phyloP scores from a whole-genome alignment of 2,329 filamentous ascomycete species.

The Pestalotiopsis sp. region DNA sequence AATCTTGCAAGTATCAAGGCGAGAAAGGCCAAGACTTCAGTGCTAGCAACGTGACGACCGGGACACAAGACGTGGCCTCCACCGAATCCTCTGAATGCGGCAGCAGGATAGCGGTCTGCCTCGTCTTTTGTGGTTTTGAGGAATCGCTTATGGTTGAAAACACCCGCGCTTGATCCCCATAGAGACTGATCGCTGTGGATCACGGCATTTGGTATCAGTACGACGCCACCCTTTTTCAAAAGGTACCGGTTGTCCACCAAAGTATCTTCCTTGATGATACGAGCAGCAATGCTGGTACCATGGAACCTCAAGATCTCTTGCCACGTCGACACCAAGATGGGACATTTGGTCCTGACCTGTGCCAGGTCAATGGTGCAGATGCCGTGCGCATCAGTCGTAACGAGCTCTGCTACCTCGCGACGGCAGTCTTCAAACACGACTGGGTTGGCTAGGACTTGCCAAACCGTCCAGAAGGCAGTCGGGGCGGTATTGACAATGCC shows the following conservation, averaged over 20 bases:
- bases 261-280: constrained; percentile 20
- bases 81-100: constrained; percentile 14
- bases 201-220: constrained; percentile 21
- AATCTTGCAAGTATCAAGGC: constrained; percentile 20
- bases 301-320: constrained; percentile 22
- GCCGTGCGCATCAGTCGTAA: not conserved
- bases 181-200: constrained; percentile 17
- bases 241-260: constrained; percentile 19
- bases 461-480: constrained; percentile 16
- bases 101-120: constrained; percentile 13
- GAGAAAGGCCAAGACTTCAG: constrained; percentile 20
- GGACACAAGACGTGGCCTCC: constrained; percentile 17
- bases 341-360: constrained; percentile 16
- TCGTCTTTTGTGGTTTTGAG: constrained; percentile 12
- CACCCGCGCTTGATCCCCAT: constrained; percentile 18
- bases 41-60: constrained; percentile 21
- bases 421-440: constrained; percentile 8
- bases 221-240: constrained; percentile 21
- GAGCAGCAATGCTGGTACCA: constrained; percentile 12
- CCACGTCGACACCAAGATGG: constrained; percentile 21
- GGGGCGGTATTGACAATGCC: constrained; percentile 18
- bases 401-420: not conserved
- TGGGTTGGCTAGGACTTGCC: constrained; percentile 15
- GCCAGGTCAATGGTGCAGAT: constrained; percentile 18
- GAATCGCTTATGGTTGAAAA: constrained; percentile 22